Conservation (phyloP, 139 green algal species). For the Ulvella scutata region DNA sequence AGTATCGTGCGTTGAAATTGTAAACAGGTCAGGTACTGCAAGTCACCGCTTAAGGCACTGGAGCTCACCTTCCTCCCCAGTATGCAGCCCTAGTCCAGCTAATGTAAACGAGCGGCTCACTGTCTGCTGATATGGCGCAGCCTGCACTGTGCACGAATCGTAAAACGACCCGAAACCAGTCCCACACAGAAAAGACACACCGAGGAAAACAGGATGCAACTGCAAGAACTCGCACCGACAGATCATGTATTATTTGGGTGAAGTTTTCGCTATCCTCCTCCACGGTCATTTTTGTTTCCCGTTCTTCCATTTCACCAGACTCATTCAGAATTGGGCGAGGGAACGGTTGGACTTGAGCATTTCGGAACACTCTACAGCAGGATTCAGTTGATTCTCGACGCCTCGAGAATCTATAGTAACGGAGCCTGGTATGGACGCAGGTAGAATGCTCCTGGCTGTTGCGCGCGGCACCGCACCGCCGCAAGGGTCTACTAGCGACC, state of each 20-base stretch:
- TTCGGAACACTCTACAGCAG: no score
- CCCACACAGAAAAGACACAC: neutral
- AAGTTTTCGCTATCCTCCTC: neutral
- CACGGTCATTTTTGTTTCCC: neutral
- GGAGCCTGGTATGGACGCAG: no score
- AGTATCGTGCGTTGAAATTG: neutral
- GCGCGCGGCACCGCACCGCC: no score
- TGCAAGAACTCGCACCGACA: neutral
- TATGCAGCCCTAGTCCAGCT: constrained; percentile 57
- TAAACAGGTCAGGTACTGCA: neutral
- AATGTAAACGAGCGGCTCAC: constrained; percentile 55
- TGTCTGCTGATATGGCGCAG: constrained; percentile 51
- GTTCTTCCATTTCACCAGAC: no score
- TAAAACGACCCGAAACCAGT: neutral
- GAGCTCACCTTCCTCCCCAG: constrained; percentile 37
- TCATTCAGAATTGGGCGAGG: no score
- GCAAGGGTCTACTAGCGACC: no score
- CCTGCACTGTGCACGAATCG: no score
- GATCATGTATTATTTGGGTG: neutral
- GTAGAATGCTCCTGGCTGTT: no score
- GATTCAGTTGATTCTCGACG: no score
- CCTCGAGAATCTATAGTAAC: no score
- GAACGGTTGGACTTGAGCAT: no score
- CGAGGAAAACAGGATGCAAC: neutral
- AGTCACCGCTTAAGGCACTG: no score